Evolutionary conservation across 2,329 filamentous ascomycete species (phyloP).

Genomic region (Pleoardoris graminearum): DNA sequence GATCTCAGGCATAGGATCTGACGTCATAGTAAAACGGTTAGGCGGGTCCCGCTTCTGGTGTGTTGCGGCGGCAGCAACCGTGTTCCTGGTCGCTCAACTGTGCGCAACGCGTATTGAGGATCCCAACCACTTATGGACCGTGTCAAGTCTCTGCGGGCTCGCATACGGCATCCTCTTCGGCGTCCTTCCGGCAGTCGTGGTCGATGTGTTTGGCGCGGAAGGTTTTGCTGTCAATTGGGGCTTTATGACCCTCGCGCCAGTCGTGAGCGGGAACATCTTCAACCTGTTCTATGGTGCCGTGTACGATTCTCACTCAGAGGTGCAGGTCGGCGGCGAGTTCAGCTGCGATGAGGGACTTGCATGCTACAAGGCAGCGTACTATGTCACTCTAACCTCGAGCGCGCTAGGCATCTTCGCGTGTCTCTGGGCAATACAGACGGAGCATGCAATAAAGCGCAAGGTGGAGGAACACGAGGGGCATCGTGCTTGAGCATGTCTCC

Average conservation of each 20-base stretch:
- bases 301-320: constrained; percentile 77
- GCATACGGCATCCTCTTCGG: constrained; percentile 94
- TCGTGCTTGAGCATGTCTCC: constrained; percentile 22
- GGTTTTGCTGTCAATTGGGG: constrained; percentile 96
- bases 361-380: constrained; percentile 83
- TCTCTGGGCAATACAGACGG: constrained; percentile 69
- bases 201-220: constrained; percentile 87
- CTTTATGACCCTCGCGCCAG: constrained; percentile 86
- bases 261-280: constrained; percentile 86
- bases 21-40: constrained; percentile 81
- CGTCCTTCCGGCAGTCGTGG: constrained; percentile 83
- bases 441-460: constrained; percentile 47
- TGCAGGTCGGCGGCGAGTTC: constrained; percentile 69
- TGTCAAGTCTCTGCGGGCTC: constrained; percentile 82
- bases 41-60: constrained; percentile 89
- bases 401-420: constrained; percentile 69
- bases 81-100: constrained; percentile 81
- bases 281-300: constrained; percentile 87
- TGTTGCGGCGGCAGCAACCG: constrained; percentile 71
- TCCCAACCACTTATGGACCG: constrained; percentile 73
- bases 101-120: constrained; percentile 74
- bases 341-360: constrained; percentile 75
- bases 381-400: constrained; percentile 74
- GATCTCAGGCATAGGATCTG: constrained; percentile 74
- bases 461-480: constrained; percentile 37